Evolutionary conservation across 192 early-diverging fungal genomes (phyloP).

Genomic region (Coemansia sp.): DNA sequence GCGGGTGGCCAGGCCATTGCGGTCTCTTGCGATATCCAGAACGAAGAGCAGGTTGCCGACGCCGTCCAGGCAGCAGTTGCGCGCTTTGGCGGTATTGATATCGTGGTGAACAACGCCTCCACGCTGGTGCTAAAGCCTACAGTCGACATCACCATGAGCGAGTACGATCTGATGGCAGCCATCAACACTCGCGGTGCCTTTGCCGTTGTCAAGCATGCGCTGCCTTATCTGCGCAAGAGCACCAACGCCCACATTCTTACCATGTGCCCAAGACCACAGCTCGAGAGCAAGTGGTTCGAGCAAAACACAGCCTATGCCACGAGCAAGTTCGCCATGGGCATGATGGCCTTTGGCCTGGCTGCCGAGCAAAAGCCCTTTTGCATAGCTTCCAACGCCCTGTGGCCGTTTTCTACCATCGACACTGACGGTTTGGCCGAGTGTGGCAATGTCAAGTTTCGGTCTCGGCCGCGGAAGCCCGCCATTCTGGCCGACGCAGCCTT

Average conservation of each 20-base stretch:
- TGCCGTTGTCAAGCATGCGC: slow-evolving; percentile 66
- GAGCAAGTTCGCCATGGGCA: slow-evolving; percentile 69
- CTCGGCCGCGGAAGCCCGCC: slow-evolving; percentile 52
- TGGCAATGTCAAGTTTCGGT: slow-evolving; percentile 37
- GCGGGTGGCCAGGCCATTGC: slow-evolving; percentile 71
- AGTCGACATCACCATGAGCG: slow-evolving; percentile 49
- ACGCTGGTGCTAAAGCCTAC: slow-evolving; percentile 71
- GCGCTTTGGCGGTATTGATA: slow-evolving; percentile 78
- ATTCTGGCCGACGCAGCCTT: slow-evolving; percentile 80
- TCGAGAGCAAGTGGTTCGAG: slow-evolving; percentile 67
- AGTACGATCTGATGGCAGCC: slow-evolving; percentile 67
- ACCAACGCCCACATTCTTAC: slow-evolving; percentile 77
- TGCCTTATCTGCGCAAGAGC: slow-evolving; percentile 69
- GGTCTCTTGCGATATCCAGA: slow-evolving; percentile 73
- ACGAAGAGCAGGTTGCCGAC: slow-evolving; percentile 66
- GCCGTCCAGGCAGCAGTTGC: slow-evolving; percentile 63
- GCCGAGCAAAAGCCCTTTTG: slow-evolving; percentile 66
- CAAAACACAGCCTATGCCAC: slow-evolving; percentile 63
- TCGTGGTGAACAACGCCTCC: slow-evolving; percentile 75
- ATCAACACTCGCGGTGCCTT: slow-evolving; percentile 77
- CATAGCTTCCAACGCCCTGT: slow-evolving; percentile 72
- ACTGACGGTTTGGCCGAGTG: slow-evolving; percentile 65
- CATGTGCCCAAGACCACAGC: slow-evolving; percentile 67
- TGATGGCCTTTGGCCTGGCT: slow-evolving; percentile 72
- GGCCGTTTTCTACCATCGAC: slow-evolving; percentile 73